Base-by-base conservation (phyloP, 192 early-diverging fungal species). In the Coemansia guatemalensis region DNA sequence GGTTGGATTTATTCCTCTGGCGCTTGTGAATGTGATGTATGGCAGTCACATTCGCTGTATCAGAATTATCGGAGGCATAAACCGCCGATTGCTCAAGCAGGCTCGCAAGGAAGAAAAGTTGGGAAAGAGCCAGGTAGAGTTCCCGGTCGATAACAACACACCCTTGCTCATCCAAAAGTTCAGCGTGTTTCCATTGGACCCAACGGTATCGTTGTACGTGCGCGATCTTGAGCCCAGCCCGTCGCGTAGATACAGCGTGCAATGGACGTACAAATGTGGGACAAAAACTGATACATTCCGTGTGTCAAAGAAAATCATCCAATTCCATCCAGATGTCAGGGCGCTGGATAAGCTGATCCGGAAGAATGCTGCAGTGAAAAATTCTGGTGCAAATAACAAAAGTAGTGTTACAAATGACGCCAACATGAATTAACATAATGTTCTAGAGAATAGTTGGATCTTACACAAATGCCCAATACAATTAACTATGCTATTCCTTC, bases 271-370 rank as follows among this genome's bases (percentile, higher is more conserved):
- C 48, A 30, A 41, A 23, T 23, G 65, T n/a, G 48, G 51, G 4
- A 24, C 56, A 3, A 33, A 51, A 5, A 48, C 25, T 22, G 26
- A 41, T 1, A 56, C 23, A 21, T 75, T 81, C 58, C 60, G 78
- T 11, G 26, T 81, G 1, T 70, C 73, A 0, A 75, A 68, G 25
- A 74, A 66, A 68, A 35, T 75, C 20, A 68, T 75, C 9, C 65
- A 75, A 59, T 62, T 48, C 50, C 78, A 81, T n/a, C 69, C 78
- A 0, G 78, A 81, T 20, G 23, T 81, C 9, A 60, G 66, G 17
- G 68, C 65, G 0, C 51, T 81, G 20, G 78, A 81, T 30, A 48
- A 25, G 50, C 44, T 74, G 29, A 72, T 81, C 49, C 57, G 72
- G 3, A 51, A 64, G 24, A 81, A 75, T 41, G 62, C 55, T 21